Percentiles rank a stretch among this genome's conserved stretches.
Conservation (phyloP, 768 basidiomycete genomes). For the Cantharellus anzutake region DNA sequence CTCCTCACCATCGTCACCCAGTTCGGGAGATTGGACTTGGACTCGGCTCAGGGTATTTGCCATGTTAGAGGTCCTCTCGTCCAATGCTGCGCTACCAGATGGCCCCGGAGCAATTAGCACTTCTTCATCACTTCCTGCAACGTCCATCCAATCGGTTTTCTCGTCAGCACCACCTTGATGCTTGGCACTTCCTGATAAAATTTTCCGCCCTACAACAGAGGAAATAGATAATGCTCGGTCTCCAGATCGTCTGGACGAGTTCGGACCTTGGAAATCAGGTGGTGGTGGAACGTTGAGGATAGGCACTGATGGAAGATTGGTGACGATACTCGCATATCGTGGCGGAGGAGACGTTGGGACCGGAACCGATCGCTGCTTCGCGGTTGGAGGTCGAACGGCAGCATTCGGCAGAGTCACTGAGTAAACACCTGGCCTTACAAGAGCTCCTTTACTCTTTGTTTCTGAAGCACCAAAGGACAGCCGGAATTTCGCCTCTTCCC, state of each 20-base stretch:
- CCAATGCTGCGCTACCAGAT: slow-evolving; percentile 62
- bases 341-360: slow-evolving; percentile 4
- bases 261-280: not conserved
- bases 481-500: slow-evolving; percentile 28
- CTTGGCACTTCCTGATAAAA: not conserved
- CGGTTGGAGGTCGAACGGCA: not conserved
- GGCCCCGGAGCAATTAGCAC: slow-evolving; percentile 71
- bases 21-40: not conserved
- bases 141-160: slow-evolving; percentile 49
- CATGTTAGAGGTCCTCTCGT: slow-evolving; percentile 59
- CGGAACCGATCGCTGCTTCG: not conserved
- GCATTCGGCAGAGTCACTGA: not conserved
- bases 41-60: slow-evolving; percentile 16
- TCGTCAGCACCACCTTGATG: slow-evolving; percentile 19
- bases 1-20: slow-evolving; percentile 3
- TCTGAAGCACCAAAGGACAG: not conserved
- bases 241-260: not conserved
- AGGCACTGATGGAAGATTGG: not conserved
- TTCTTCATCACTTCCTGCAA: slow-evolving; percentile 60
- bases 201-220: not conserved
- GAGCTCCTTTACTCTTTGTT: not conserved
- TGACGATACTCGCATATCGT: not conserved
- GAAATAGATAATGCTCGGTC: not conserved
- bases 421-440: not conserved
- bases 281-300: not conserved